A percentile compares a stretch with the other conserved stretches of the same genome.
phyloP scores from a whole-genome alignment of 2,329 filamentous ascomycete species.

The Cladophialophora exuberans region DNA sequence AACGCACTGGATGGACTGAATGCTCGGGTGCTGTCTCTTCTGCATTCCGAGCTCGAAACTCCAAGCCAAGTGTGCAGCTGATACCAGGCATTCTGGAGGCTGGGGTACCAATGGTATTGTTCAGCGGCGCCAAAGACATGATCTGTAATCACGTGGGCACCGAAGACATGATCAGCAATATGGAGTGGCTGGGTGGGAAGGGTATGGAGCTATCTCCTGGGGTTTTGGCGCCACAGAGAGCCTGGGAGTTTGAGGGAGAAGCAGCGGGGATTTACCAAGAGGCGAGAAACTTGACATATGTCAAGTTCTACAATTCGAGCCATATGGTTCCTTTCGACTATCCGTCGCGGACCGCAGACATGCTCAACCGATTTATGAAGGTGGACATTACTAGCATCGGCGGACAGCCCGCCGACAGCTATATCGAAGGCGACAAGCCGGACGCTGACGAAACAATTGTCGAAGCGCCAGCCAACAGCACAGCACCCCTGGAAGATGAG shows the following conservation, averaged over 20 bases:
- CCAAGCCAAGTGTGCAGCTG: conserved; percentile 71
- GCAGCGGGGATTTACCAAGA: conserved; percentile 90
- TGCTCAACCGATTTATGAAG: conserved; percentile 95
- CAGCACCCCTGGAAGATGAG: conserved; percentile 63
- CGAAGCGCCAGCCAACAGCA: conserved; percentile 69
- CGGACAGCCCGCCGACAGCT: conserved; percentile 74
- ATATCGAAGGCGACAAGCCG: conserved; percentile 82
- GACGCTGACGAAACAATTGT: conserved; percentile 74
- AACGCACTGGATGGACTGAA: conserved; percentile 87
- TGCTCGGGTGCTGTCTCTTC: conserved; percentile 78
- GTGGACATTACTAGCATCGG: conserved; percentile 91
- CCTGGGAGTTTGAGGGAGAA: conserved; percentile 93
- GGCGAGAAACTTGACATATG: conserved; percentile 92
- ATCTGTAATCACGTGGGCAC: conserved; percentile 98
- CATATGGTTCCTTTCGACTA: conserved; percentile 99
- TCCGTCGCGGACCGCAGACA: conserved; percentile 82
- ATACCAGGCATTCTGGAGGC: conserved; percentile 78
- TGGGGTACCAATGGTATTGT: conserved; percentile 75
- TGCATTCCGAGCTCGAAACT: conserved; percentile 71
- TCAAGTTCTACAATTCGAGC: conserved; percentile 91
- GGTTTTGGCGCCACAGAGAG: conserved; percentile 85
- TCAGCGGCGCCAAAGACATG: conserved; percentile 89
- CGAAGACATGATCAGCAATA: conserved; percentile 83
- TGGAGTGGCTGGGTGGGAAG: conserved; percentile 88
- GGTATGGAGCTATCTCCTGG: conserved; percentile 88